Conservation (phyloP, 129 eudicot genomes). For the sunflower (Helianthus annuus) region DNA sequence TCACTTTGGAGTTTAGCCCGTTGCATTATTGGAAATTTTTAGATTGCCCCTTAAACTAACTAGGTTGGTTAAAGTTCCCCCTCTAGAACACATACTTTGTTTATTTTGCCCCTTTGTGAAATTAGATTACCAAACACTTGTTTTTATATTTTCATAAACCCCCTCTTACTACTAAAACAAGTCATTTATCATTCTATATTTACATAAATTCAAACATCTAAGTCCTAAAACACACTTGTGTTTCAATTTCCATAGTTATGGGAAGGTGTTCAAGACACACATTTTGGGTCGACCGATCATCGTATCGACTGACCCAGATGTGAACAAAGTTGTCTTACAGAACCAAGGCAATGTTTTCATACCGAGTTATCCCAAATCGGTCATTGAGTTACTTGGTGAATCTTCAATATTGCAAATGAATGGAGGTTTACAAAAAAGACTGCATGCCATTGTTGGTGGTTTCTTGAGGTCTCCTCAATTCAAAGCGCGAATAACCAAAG, state of each 20-base stretch:
- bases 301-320: conserved; percentile 89
- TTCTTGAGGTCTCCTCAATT: conserved; percentile 77
- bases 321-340: conserved; percentile 72
- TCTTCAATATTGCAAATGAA: conserved; percentile 73
- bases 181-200: conserved; percentile 10
- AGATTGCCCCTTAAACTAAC: conserved; percentile 22
- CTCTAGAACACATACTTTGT: background rate
- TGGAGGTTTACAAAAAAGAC: conserved; percentile 71
- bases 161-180: background rate
- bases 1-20: conserved; percentile 14
- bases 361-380: conserved; percentile 84
- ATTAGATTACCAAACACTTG: background rate
- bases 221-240: conserved; percentile 20
- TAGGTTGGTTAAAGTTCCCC: conserved; percentile 21
- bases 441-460: conserved; percentile 77
- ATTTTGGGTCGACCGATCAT: conserved; percentile 77
- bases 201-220: background rate
- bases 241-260: conserved; percentile 54
- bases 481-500: conserved; percentile 66
- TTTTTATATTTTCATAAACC: conserved; percentile 1
- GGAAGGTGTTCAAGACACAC: conserved; percentile 85
- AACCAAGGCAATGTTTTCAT: conserved; percentile 75
- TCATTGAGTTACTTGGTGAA: conserved; percentile 77
- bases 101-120: background rate
- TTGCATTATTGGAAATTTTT: conserved; percentile 11